These are phyloP conservation scores for Paramecium sexaurelia DNA, from an alignment of 73 alveolate genomes.

Conservation along the genomic window DNA sequence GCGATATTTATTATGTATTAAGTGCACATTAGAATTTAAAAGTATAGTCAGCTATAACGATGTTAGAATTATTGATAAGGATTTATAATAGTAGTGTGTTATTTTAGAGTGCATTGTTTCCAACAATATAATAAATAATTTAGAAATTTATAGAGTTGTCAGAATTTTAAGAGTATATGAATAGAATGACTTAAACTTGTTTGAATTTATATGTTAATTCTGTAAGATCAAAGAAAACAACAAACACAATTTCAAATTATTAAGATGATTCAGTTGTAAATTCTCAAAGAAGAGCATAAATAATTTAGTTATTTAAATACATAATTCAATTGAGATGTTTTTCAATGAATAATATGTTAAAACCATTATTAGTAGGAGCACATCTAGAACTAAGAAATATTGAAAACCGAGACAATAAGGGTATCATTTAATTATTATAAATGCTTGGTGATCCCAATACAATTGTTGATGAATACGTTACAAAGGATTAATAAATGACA, in stretches of 20 bases:
- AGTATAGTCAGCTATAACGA: conserved; percentile 23
- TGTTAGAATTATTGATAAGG: neutral
- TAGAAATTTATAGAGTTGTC: neutral
- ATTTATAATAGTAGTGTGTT: conserved; percentile 3
- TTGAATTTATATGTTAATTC: neutral
- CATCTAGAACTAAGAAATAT: conserved; percentile 23
- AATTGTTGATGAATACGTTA: neutral
- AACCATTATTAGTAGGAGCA: conserved; percentile 43
- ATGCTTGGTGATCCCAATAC: conserved; percentile 28
- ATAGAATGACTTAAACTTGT: conserved; percentile 23
- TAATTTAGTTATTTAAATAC: neutral
- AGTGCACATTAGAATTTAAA: conserved; percentile 40
- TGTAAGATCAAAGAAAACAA: neutral
- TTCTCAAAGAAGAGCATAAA: conserved; percentile 3
- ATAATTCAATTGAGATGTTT: neutral
- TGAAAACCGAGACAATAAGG: conserved; percentile 40
- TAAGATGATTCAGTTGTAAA: conserved; percentile 33
- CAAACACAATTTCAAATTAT: neutral
- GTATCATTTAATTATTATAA: neutral
- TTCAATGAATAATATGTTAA: neutral
- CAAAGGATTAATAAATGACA: neutral
- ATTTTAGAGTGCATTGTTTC: neutral
- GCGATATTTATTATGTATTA: conserved; percentile 11
- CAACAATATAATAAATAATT: neutral
- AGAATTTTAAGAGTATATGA: conserved; percentile 19